phyloP scores from a whole-genome alignment of 768 basidiomycete species.

The Butyriboletus loyo region DNA sequence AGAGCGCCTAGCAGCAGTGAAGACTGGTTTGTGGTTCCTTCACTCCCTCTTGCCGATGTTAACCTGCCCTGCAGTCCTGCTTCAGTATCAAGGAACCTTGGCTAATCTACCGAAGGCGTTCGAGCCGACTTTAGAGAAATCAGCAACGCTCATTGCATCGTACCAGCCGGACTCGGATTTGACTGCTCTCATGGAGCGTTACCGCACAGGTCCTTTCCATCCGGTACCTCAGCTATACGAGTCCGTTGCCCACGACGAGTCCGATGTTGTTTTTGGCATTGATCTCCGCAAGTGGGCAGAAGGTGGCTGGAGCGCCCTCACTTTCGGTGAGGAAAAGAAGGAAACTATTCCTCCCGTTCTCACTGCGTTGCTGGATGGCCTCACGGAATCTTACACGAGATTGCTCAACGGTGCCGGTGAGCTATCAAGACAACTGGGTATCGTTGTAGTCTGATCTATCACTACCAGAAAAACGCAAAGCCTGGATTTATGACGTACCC shows the following conservation, averaged over 20 bases:
- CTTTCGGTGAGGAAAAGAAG: constrained; percentile 55
- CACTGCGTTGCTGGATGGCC: constrained; percentile 56
- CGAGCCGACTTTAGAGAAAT: constrained; percentile 62
- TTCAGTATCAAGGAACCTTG: constrained; percentile 84
- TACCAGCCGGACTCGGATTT: constrained; percentile 89
- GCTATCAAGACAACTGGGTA: constrained; percentile 16
- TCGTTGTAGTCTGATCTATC: neutral
- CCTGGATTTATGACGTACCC: constrained; percentile 95
- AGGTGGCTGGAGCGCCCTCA: constrained; percentile 63
- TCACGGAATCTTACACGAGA: constrained; percentile 60
- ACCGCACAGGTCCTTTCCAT: constrained; percentile 90
- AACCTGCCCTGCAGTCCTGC: constrained; percentile 49
- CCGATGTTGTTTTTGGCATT: constrained; percentile 87
- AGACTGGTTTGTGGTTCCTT: constrained; percentile 56
- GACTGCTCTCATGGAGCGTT: constrained; percentile 84
- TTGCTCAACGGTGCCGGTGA: constrained; percentile 63
- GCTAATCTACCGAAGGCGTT: constrained; percentile 67
- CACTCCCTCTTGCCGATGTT: neutral
- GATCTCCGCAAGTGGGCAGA: constrained; percentile 92
- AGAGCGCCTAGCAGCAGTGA: constrained; percentile 79
- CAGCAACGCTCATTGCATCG: constrained; percentile 71
- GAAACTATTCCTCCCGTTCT: constrained; percentile 74
- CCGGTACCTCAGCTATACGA: constrained; percentile 86
- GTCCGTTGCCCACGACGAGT: constrained; percentile 75
- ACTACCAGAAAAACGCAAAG: constrained; percentile 70